phyloP scores from a whole-genome alignment of 208 protist species.

The Leishmania lainsoni region DNA sequence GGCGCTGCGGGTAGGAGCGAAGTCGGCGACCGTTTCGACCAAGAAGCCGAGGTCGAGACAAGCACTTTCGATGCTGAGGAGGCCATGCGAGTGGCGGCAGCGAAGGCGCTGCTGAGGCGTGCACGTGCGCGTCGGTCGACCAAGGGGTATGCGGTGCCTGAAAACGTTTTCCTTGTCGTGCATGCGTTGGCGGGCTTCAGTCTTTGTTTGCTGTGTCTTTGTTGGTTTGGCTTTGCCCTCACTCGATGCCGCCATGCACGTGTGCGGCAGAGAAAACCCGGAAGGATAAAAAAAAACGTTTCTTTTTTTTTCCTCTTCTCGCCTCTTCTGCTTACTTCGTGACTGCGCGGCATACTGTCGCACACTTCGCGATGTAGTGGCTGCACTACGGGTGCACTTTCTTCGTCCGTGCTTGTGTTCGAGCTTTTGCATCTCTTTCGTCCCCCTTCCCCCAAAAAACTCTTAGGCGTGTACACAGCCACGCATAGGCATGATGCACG shows the following conservation, averaged over 20 bases:
- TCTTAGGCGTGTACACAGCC: background rate
- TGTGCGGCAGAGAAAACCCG: background rate
- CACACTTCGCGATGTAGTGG: background rate
- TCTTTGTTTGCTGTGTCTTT: background rate
- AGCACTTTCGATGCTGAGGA: conserved; percentile 4
- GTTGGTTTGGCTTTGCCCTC: background rate
- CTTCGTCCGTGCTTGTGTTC: background rate
- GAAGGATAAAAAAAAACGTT: background rate
- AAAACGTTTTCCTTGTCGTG: background rate
- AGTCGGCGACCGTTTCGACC: background rate
- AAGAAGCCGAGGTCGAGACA: background rate
- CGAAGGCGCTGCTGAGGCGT: conserved; percentile 27
- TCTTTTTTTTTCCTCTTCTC: conserved; percentile 1
- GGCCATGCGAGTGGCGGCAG: conserved; percentile 16
- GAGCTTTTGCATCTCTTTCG: background rate
- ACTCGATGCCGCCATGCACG: background rate
- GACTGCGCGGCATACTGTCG: background rate
- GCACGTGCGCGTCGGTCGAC: conserved; percentile 4
- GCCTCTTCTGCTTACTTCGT: background rate
- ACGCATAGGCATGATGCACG: conserved; percentile 4
- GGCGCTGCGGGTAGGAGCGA: background rate
- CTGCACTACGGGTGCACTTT: too few relatives aligned
- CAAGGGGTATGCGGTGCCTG: background rate
- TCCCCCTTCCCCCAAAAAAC: too few relatives aligned
- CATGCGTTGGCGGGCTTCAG: background rate